These are phyloP conservation scores for Ophiocordyceps unilateralis DNA, from an alignment of 2,329 filamentous ascomycete genomes.

Conservation along the genomic window DNA sequence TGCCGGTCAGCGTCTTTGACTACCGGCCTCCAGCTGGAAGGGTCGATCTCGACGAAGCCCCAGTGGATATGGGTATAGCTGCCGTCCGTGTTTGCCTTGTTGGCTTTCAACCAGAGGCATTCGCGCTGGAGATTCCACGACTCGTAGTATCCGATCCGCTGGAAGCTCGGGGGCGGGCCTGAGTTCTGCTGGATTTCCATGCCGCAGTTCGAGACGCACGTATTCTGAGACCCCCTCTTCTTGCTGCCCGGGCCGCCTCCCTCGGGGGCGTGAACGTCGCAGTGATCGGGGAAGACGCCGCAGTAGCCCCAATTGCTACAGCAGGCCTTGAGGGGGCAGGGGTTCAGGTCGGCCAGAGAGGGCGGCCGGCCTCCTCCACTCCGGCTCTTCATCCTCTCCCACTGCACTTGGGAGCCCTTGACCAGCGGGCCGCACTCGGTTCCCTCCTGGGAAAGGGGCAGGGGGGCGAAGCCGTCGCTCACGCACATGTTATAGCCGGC, in stretches of 20 bases:
- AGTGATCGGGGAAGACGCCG: constrained; percentile 22
- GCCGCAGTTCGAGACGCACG: constrained; percentile 14
- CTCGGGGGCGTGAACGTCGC: constrained; percentile 7
- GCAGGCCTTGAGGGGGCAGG: constrained; percentile 13
- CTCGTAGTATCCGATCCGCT: constrained; percentile 7
- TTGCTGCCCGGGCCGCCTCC: constrained; percentile 17
- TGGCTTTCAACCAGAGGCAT: constrained; percentile 1
- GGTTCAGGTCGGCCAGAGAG: constrained; percentile 9
- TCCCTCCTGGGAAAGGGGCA: constrained; percentile 6
- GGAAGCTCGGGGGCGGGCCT: neutral
- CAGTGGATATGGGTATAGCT: constrained; percentile 20
- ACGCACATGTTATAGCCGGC: constrained; percentile 7
- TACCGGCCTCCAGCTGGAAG: too few relatives aligned
- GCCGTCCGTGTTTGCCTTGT: neutral
- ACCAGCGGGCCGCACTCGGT: constrained; percentile 9
- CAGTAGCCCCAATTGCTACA: constrained; percentile 23
- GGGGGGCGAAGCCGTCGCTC: constrained; percentile 6
- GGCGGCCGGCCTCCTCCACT: too few relatives aligned
- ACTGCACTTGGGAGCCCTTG: constrained; percentile 7
- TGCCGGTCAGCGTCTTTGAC: constrained; percentile 9
- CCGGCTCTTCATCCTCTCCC: constrained; percentile 1
- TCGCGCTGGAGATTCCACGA: constrained; percentile 1
- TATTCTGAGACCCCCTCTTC: too few relatives aligned
- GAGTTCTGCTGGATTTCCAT: constrained; percentile 6
- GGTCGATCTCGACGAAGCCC: constrained; percentile 15